Evolutionary conservation across 2,329 filamentous ascomycete genomes (phyloP), one percentile per base, ranked within the genome.

Genomic region (Thelonectria rubi): DNA sequence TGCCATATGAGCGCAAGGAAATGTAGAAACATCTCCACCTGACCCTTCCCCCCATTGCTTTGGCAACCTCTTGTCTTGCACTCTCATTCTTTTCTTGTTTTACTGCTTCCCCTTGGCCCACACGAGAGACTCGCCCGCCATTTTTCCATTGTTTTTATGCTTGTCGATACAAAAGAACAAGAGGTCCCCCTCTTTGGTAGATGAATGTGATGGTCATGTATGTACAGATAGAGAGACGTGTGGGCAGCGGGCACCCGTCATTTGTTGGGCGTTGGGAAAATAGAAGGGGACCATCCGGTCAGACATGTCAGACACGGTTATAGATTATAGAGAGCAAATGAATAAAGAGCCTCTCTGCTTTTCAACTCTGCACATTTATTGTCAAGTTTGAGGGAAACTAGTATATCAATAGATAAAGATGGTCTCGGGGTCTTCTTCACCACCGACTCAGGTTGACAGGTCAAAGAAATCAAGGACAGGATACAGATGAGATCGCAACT

Each of bases 181-280:
- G 37, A 45, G 20, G 43, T 11, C 10, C 14, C 15, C 34, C 42
- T 40, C 42, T 21, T 37, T 40, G 47, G 58, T 64, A 62, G 58
- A 64, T 55, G 62, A 62, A 55, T 63, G 59, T 58, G 61, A 68
- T 69, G 66, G 65, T 45, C 59, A 72, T 71, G 58, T 68, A 66
- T 72, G 66, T 72, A 72, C 66, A 69, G 62, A 68, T 69, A 71
- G 56, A 37, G 26, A 63, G 62, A 65, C 43, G 45, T 48, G 65
- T 63, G 24, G 65, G 61, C 64, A 64, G 52, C 53, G 55, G 49
- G 62, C 54, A 63, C 63, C 59, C 57, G 58, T 69, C 67, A 65
- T 72, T 30, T 72, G 62, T 65, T 68, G 64, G 73, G 73, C 72
- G 72, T 74, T 74, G 66, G 70, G 69, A 62, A 70, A 70, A 73